phyloP scores from a whole-genome alignment of 1,139 yeast genomes.

The Diutina catenulata region DNA sequence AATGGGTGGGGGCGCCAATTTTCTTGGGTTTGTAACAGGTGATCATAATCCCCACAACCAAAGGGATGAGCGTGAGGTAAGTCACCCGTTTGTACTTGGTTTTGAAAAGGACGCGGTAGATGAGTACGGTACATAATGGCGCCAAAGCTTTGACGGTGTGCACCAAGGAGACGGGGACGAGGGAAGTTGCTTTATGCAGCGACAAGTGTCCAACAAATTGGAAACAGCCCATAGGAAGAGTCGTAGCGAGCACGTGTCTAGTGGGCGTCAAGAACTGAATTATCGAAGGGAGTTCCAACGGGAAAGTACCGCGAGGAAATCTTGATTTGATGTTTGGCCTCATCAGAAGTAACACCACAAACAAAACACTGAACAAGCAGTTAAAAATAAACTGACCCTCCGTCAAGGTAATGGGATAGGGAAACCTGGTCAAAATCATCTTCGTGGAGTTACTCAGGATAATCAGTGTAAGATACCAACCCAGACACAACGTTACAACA shows the following conservation, averaged over 20 bases:
- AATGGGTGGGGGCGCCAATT: conserved; percentile 11
- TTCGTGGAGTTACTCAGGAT: conserved; percentile 75
- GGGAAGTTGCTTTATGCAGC: conserved; percentile 77
- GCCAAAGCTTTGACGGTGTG: conserved; percentile 87
- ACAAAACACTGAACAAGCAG: conserved; percentile 35
- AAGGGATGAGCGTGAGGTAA: conserved; percentile 64
- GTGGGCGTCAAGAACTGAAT: conserved; percentile 40
- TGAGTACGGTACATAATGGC: conserved; percentile 78
- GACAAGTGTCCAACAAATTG: conserved; percentile 87
- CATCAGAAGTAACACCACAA: conserved; percentile 12
- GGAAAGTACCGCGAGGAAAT: conserved; percentile 54
- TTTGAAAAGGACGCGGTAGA: conserved; percentile 51
- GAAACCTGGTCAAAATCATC: conserved; percentile 53
- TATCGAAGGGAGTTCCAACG: conserved; percentile 17
- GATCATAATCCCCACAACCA: conserved; percentile 73
- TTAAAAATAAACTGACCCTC: conserved; percentile 75
- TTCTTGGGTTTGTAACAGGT: conserved; percentile 49
- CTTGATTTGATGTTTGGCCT: conserved; percentile 7
- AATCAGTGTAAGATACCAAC: conserved; percentile 79
- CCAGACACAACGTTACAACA: conserved; percentile 36
- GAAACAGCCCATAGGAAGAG: conserved; percentile 87
- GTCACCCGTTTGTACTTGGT: conserved; percentile 52
- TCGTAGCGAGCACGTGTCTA: conserved; percentile 43
- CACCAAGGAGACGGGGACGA: conserved; percentile 83
- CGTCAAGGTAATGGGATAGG: conserved; percentile 75